A percentile compares a stretch with the other conserved stretches of the same genome.
Conservation (phyloP, 2,329 filamentous ascomycete species). For the Cryphonectria naterciae region DNA sequence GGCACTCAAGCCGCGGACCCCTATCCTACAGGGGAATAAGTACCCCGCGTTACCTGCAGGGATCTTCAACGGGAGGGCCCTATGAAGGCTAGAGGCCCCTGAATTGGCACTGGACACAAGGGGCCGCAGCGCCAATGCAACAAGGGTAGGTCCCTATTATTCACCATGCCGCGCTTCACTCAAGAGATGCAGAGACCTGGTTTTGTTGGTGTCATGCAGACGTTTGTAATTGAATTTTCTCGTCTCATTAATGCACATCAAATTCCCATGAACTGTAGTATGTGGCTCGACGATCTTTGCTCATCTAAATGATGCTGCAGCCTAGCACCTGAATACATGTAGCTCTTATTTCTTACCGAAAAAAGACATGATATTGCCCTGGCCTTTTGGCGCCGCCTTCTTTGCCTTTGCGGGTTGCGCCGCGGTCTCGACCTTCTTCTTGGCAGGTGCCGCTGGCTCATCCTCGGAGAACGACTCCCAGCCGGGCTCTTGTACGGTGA, state of each 20-base stretch:
- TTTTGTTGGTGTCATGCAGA: background rate
- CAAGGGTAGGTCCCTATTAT: background rate
- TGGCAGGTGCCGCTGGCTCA: conserved; percentile 61
- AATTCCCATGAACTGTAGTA: background rate
- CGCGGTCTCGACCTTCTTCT: conserved; percentile 55
- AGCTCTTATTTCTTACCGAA: conserved; percentile 74
- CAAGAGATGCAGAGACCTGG: background rate
- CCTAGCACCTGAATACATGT: background rate
- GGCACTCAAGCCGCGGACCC: conserved; percentile 2
- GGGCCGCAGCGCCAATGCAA: background rate
- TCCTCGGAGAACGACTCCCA: conserved; percentile 97
- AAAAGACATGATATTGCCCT: conserved; percentile 91
- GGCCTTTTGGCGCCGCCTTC: conserved; percentile 62
- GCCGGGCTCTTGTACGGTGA: conserved; percentile 79
- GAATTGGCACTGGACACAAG: background rate
- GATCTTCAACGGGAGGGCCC: background rate
- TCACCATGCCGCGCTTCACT: background rate
- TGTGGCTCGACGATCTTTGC: background rate
- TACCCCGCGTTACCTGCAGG: conserved; percentile 4
- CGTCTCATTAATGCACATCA: background rate
- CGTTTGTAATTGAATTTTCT: background rate
- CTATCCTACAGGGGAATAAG: background rate
- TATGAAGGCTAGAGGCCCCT: conserved; percentile 21
- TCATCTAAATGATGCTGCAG: background rate
- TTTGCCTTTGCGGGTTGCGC: conserved; percentile 53